Base-by-base conservation (phyloP, 116 monocot species). In the Iris pallida region DNA sequence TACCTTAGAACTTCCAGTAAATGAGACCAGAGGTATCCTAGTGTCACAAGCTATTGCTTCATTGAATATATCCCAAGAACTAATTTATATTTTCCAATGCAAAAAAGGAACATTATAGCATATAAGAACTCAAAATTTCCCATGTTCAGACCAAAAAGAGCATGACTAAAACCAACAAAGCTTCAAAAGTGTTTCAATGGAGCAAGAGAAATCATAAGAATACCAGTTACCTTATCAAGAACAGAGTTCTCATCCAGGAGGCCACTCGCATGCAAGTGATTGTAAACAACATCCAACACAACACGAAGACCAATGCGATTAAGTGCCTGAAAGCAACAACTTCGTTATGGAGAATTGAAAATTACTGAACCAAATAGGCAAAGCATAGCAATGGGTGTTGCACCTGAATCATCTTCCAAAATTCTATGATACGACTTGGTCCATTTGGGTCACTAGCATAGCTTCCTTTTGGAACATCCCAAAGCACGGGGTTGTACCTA, bases 1-100 rank as follows among this genome's bases (percentile, higher is more conserved):
- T 66, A 95, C 95, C 86, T 91, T 91, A 15, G 95, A 76, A 62
- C 91, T 91, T 64, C 95, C 95, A 13, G 95, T 95, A 76, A 95
- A 95, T 68, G 95, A 95, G 30, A 95, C 95, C 7, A 95, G 70
- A 55, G 82, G 84, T 73, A 95, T 84, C 59, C 91, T 73, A 58
- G 62, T 70, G 72, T 95, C 95, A 71, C 55, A 68, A 61, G 95
- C 88, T 57, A 95, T 86, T 48, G 86, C 88, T 82, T 91, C n/a
- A n/a, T n/a, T n/a, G n/a, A n/a, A n/a, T n/a, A n/a, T n/a, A n/a
- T n/a, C n/a, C n/a, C n/a, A n/a, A n/a, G n/a, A n/a, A n/a, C n/a
- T n/a, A n/a, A n/a, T n/a, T n/a, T n/a, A n/a, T n/a, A n/a, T n/a
- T n/a, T n/a, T n/a, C n/a, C n/a, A n/a, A n/a, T n/a, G n/a, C n/a